Evolutionary conservation across 1,284 basidiomycete genomes (phyloP), one percentile per base, ranked within the genome.

Genomic region (Heterobasidion occidentale): DNA sequence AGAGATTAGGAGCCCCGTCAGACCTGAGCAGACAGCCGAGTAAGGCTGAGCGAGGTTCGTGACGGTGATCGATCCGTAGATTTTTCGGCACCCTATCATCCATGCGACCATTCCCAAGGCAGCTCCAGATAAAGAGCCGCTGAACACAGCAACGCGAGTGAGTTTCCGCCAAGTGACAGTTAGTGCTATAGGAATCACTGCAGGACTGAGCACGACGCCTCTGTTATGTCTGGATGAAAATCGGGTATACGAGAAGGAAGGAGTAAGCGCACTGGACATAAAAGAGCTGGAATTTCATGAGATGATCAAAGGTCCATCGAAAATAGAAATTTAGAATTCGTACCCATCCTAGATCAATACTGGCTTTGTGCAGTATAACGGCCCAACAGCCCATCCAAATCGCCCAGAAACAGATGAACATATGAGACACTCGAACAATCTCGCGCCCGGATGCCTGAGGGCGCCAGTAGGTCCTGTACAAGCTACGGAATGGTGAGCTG

Each of bases 401-500:
- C 0, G 79, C 80, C 77, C 80, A 88, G 51, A 81, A 74, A 55
- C 74, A 77, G 52, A 81, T 76, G 56, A 80, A 79, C 44, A 63
- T 77, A 76, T 77, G 83, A 68, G 62, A 75, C 59, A 74, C 83
- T 73, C 75, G 73, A 52, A 90, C 70, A 45, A 89, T 77, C 65
- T 88, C 82, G 11, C 69, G 69, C 53, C 85, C 81, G 19, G 73
- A 80, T 0, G 87, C 86, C 12, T 74, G 69, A 1, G 84, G 84
- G 51, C 84, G 79, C 60, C 81, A 78, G 61, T 88, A 88, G 17
- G 78, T 81, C 69, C 87, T 79, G 69, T 86, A 90, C 9, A 90
- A 47, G 55, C 65, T 69, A 42, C 17, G 11, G 12, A 53, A 11
- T 46, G 35, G 15, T 27, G 27, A 27, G 27, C 27, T 27, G 27